Percentiles rank a stretch among this genome's conserved stretches.
Evolutionary conservation across 495 filamentous ascomycete genomes (phyloP).

Genomic region (Parachaetomium inaequale): DNA sequence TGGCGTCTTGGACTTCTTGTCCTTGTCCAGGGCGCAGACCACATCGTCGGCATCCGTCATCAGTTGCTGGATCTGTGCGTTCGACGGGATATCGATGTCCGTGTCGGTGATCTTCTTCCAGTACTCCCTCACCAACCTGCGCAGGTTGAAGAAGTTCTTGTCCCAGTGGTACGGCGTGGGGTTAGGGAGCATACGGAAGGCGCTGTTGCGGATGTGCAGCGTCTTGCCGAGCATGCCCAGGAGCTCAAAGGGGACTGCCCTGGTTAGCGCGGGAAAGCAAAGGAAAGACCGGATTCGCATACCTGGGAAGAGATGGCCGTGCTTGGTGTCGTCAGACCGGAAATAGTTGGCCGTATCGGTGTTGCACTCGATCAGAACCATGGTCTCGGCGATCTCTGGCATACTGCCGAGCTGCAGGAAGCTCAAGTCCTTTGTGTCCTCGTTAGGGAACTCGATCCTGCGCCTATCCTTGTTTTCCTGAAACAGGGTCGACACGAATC

Average conservation of each 20-base stretch:
- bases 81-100: conserved; percentile 8
- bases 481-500: conserved; percentile 46
- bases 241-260: conserved; percentile 49
- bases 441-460: conserved; percentile 36
- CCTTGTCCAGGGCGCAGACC: background rate
- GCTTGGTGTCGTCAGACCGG: conserved; percentile 29
- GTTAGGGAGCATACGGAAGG: conserved; percentile 49
- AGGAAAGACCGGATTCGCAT: background rate
- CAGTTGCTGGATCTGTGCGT: conserved; percentile 12
- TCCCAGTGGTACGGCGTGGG: conserved; percentile 48
- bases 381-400: conserved; percentile 43
- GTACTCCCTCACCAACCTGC: conserved; percentile 35
- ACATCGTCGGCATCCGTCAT: conserved; percentile 18
- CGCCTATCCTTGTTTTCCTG: conserved; percentile 32
- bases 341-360: conserved; percentile 41
- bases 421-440: conserved; percentile 34
- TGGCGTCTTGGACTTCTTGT: conserved; percentile 20
- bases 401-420: conserved; percentile 37
- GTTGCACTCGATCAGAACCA: conserved; percentile 45
- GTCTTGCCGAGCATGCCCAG: conserved; percentile 51
- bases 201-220: conserved; percentile 39
- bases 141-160: conserved; percentile 39
- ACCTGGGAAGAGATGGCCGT: conserved; percentile 49
- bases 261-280: conserved; percentile 10
- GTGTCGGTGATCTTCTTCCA: conserved; percentile 22